A percentile compares a stretch with the other conserved stretches of the same genome.
phyloP scores from a whole-genome alignment of 2,329 filamentous ascomycete species.

The Neonectria coccinea region DNA sequence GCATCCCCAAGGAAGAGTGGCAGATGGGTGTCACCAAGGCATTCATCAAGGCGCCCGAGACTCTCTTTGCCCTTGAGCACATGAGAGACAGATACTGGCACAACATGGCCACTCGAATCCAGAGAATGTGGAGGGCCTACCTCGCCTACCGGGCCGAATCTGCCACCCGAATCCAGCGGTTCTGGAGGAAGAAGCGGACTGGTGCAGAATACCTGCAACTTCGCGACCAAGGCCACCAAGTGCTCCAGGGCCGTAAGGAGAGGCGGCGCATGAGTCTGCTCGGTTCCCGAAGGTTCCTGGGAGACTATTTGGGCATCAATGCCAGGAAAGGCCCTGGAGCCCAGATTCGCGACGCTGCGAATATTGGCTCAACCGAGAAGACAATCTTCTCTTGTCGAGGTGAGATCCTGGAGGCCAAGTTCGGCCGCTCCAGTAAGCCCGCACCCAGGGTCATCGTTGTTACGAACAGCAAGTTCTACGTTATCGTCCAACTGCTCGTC shows the following conservation, averaged over 20 bases:
- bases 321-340: constrained; percentile 83
- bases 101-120: constrained; percentile 98
- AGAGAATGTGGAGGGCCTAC: constrained; percentile 97
- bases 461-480: constrained; percentile 87
- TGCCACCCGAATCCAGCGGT: constrained; percentile 91
- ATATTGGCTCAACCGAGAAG: constrained; percentile 78
- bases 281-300: constrained; percentile 91
- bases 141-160: constrained; percentile 92
- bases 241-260: constrained; percentile 89
- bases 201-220: constrained; percentile 90
- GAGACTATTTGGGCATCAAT: constrained; percentile 92
- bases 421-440: constrained; percentile 94
- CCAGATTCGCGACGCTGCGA: constrained; percentile 80
- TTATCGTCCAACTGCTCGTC: constrained; percentile 85
- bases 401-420: constrained; percentile 91
- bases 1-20: constrained; percentile 94
- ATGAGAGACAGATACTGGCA: constrained; percentile 99
- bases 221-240: constrained; percentile 85
- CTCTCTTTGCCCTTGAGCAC: constrained; percentile 93
- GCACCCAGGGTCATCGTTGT: constrained; percentile 87
- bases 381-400: constrained; percentile 91
- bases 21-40: constrained; percentile 97
- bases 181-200: constrained; percentile 94
- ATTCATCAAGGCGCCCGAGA: constrained; percentile 98
- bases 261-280: constrained; percentile 90